Percentiles rank a stretch among this genome's conserved stretches.
These are phyloP conservation scores for Cordyceps cateniannulata DNA, from an alignment of 2,329 filamentous ascomycete species.

Conservation along the genomic window DNA sequence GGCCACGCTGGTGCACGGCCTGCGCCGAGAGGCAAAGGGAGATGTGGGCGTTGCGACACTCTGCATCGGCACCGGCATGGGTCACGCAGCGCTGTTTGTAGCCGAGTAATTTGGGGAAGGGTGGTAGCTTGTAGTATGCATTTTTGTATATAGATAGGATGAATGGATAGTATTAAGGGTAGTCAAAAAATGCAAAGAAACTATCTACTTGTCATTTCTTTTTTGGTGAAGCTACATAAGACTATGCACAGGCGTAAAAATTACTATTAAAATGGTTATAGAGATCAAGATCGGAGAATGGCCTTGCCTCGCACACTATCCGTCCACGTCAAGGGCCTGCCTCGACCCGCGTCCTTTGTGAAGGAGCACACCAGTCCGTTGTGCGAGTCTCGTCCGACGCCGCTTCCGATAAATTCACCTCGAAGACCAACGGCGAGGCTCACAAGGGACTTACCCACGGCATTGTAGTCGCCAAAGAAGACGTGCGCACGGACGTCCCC, in stretches of 20 bases:
- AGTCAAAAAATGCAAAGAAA: neutral
- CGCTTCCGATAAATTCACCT: conserved; percentile 39
- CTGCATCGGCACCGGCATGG: conserved; percentile 82
- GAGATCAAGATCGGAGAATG: neutral
- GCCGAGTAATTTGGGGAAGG: conserved; percentile 40
- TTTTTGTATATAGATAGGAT: neutral
- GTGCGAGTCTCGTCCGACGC: conserved; percentile 30
- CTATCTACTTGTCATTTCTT: neutral
- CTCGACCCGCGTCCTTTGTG: neutral
- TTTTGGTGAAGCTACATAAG: neutral
- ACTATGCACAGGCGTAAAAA: neutral
- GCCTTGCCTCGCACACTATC: neutral
- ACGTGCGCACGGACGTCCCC: conserved; percentile 38
- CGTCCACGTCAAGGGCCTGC: conserved; percentile 21
- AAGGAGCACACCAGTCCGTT: conserved; percentile 35
- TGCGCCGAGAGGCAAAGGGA: conserved; percentile 56
- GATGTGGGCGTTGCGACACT: conserved; percentile 84
- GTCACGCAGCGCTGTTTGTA: conserved; percentile 63
- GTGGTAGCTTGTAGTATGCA: conserved; percentile 22
- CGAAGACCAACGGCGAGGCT: conserved; percentile 26
- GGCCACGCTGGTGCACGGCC: conserved; percentile 61
- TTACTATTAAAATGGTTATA: neutral
- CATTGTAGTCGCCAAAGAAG: conserved; percentile 48
- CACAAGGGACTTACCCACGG: conserved; percentile 34
- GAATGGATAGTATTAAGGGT: too few relatives aligned